phyloP scores from a whole-genome alignment of 108 stramenopile genomes.

The Cyclotella atomus region DNA sequence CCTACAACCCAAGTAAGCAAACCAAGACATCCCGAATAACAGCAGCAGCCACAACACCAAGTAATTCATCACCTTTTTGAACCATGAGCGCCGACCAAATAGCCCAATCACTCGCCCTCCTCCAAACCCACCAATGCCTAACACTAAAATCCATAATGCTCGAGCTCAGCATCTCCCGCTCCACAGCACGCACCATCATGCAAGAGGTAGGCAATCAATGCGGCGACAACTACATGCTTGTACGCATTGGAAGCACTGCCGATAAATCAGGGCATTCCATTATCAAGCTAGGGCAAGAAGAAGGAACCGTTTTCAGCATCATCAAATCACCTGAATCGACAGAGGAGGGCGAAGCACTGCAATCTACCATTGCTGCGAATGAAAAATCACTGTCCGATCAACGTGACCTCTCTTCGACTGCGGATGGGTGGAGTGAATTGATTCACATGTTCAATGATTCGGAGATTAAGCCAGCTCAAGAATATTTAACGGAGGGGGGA shows the following conservation, averaged over 20 bases:
- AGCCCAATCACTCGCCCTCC: slow-evolving; percentile 4
- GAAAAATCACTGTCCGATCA: slow-evolving; percentile 12
- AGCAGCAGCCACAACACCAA: too few species aligned
- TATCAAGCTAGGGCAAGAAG: background rate
- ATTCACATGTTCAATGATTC: background rate
- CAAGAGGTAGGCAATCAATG: background rate
- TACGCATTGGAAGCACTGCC: background rate
- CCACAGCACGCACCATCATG: background rate
- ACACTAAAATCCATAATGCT: slow-evolving; percentile 4
- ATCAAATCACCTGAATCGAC: background rate
- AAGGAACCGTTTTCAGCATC: slow-evolving; percentile 9
- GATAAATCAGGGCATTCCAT: too few species aligned
- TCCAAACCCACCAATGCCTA: background rate
- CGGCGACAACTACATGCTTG: background rate
- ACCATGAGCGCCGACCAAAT: background rate
- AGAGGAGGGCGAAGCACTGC: background rate
- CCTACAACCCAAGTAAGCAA: too few species aligned
- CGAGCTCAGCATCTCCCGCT: slow-evolving; percentile 3
- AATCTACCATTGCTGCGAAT: slow-evolving; percentile 1
- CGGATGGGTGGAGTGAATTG: background rate
- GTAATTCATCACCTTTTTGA: too few species aligned
- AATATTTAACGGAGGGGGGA: background rate
- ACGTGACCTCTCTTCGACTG: background rate
- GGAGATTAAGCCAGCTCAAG: background rate
- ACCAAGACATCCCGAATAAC: too few species aligned